Percentiles rank a stretch among this genome's conserved stretches.
Conservation (phyloP, 108 stramenopile genomes). For the Epipyxis sp. region DNA sequence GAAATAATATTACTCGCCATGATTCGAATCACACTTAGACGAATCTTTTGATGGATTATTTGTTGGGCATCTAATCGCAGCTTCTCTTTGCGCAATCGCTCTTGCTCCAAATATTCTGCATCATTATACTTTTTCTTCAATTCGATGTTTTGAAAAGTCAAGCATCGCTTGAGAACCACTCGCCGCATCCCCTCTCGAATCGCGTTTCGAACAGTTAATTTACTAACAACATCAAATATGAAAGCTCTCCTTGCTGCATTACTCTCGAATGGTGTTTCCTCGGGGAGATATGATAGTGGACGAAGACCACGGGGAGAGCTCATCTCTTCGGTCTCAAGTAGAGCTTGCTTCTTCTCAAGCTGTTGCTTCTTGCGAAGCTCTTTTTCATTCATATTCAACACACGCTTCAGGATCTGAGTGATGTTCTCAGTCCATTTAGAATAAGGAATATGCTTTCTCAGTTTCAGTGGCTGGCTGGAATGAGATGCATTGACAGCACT, state of each 20-base stretch:
- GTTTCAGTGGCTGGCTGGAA: no score
- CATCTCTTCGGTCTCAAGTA: no score
- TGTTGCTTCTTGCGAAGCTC: no score
- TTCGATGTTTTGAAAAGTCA: background rate
- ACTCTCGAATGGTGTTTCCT: conserved; percentile 1
- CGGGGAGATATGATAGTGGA: no score
- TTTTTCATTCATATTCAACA: no score
- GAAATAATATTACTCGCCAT: background rate
- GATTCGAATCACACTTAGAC: background rate
- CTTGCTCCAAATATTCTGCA: background rate
- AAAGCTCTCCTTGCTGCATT: background rate
- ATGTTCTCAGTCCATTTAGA: no score
- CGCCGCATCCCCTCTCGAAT: background rate
- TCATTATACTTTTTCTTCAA: background rate
- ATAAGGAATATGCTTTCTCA: no score
- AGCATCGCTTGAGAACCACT: background rate
- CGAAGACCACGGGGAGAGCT: no score
- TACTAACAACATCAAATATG: background rate
- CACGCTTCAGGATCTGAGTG: no score
- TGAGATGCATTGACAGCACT: no score
- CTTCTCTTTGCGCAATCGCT: background rate
- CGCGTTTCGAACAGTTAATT: background rate
- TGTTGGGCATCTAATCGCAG: no score
- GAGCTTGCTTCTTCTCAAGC: no score
- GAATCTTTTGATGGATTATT: background rate